phyloP scores from a whole-genome alignment of 2,329 filamentous ascomycete genomes.

The Chlorencoelia australis region DNA sequence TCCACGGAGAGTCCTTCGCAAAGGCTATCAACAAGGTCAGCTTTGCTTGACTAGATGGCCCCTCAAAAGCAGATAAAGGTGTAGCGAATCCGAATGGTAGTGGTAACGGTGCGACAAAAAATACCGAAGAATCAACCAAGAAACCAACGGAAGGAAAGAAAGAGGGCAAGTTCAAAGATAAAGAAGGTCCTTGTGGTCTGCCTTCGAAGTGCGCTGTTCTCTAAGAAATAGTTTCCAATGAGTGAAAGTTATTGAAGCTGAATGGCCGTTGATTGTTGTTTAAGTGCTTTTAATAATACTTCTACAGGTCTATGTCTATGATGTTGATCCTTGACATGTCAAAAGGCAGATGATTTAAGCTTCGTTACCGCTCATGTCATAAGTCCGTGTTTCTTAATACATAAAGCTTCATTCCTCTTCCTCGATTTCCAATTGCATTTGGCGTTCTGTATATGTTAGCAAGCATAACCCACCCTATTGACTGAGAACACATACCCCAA shows the following conservation, averaged over 20 bases:
- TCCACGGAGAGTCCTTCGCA: constrained; percentile 83
- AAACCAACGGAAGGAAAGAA: constrained; percentile 15
- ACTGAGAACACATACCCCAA: too few species aligned
- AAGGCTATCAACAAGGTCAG: constrained; percentile 60
- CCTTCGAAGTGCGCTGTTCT: constrained; percentile 64
- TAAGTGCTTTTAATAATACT: not conserved
- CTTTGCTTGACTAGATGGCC: constrained; percentile 69
- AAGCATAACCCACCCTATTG: too few species aligned
- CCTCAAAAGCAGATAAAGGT: constrained; percentile 24
- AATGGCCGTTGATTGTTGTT: not conserved
- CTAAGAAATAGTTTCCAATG: not conserved
- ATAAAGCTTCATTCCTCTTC: too few species aligned
- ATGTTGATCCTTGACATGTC: not conserved
- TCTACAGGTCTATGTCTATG: not conserved
- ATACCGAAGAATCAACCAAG: constrained; percentile 17
- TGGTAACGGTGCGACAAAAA: constrained; percentile 11
- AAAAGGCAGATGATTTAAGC: not conserved
- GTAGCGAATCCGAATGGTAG: too few species aligned
- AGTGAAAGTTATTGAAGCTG: not conserved
- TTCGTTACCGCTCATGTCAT: not conserved
- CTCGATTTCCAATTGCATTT: too few species aligned
- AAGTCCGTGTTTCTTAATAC: too few species aligned
- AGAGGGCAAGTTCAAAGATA: constrained; percentile 34
- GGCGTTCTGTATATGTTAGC: too few species aligned
- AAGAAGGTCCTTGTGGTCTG: constrained; percentile 66